phyloP scores from a whole-genome alignment of 2,329 filamentous ascomycete species.

The Claviceps humidiphila region DNA sequence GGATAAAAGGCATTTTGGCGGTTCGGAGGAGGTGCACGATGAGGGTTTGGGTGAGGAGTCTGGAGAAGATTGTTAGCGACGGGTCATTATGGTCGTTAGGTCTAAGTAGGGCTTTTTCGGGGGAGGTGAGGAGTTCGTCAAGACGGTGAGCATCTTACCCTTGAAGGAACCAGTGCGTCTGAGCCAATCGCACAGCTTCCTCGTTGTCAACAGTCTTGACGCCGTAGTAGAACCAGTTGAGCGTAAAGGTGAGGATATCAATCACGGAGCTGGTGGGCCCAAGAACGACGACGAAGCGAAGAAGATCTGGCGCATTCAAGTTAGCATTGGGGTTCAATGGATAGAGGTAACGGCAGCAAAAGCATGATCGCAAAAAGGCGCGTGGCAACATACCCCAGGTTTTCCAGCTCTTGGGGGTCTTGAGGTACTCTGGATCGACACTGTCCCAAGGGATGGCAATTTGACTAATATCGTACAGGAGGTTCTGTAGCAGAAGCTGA shows the following conservation, averaged over 20 bases:
- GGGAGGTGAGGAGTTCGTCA: neutral
- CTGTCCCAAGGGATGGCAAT: conserved; percentile 18
- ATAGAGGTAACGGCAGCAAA: too few species aligned
- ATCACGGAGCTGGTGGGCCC: conserved; percentile 17
- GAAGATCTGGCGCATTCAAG: conserved; percentile 9
- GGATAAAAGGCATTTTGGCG: conserved; percentile 14
- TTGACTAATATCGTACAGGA: conserved; percentile 18
- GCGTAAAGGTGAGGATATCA: conserved; percentile 13
- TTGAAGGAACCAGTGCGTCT: conserved; percentile 17
- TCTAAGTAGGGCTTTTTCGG: too few species aligned
- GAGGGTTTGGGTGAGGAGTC: conserved; percentile 16
- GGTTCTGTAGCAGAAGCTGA: conserved; percentile 16
- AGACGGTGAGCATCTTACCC: conserved; percentile 5
- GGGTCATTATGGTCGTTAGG: too few species aligned
- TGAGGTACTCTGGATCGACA: conserved; percentile 15
- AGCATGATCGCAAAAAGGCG: neutral
- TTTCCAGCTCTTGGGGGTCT: conserved; percentile 14
- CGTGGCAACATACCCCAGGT: conserved; percentile 5
- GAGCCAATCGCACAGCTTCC: conserved; percentile 9
- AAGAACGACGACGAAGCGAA: conserved; percentile 15
- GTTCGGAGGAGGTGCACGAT: conserved; percentile 16
- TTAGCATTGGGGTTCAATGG: neutral
- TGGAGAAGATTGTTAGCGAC: neutral
- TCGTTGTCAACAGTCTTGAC: conserved; percentile 8
- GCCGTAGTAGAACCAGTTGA: conserved; percentile 14